These are phyloP conservation scores for Xerocomus tenax DNA, from an alignment of 1,284 basidiomycete genomes.

Conservation along the genomic window DNA sequence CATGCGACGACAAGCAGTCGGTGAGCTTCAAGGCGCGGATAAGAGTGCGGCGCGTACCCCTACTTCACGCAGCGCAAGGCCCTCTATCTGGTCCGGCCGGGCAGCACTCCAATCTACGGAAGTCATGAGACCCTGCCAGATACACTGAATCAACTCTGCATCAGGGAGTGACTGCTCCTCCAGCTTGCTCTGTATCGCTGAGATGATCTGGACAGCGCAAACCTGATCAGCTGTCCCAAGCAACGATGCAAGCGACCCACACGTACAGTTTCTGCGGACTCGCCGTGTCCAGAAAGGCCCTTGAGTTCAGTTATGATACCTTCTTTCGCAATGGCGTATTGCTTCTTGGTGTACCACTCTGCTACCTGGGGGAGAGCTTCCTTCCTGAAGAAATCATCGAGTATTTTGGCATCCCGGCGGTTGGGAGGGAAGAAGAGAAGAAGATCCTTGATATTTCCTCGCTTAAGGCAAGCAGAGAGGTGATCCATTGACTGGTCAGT, in stretches of 20 bases:
- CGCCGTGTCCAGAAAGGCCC: slow-evolving; percentile 51
- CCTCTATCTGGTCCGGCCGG: slow-evolving; percentile 84
- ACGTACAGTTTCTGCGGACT: slow-evolving; percentile 56
- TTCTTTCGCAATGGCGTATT: slow-evolving; percentile 67
- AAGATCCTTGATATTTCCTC: slow-evolving; percentile 80
- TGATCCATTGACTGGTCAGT: slow-evolving; percentile 79
- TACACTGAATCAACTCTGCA: slow-evolving; percentile 75
- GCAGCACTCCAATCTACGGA: slow-evolving; percentile 81
- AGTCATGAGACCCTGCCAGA: slow-evolving; percentile 86
- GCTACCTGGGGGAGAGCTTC: slow-evolving; percentile 70
- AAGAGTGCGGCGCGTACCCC: slow-evolving; percentile 42
- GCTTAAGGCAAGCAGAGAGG: slow-evolving; percentile 68
- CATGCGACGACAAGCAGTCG: slow-evolving; percentile 2
- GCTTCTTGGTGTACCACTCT: slow-evolving; percentile 88
- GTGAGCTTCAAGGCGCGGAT: not conserved
- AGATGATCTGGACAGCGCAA: slow-evolving; percentile 51
- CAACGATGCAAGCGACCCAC: slow-evolving; percentile 2
- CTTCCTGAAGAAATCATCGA: slow-evolving; percentile 82
- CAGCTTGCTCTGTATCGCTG: slow-evolving; percentile 60
- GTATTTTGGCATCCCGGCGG: slow-evolving; percentile 62
- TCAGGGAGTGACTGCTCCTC: slow-evolving; percentile 70
- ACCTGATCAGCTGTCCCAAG: slow-evolving; percentile 11
- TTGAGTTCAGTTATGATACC: slow-evolving; percentile 56
- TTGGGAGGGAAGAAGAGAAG: slow-evolving; percentile 80
- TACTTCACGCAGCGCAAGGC: slow-evolving; percentile 75